Evolutionary conservation across 2,329 filamentous ascomycete genomes (phyloP).

Genomic region (Aspergillus luchuensis): DNA sequence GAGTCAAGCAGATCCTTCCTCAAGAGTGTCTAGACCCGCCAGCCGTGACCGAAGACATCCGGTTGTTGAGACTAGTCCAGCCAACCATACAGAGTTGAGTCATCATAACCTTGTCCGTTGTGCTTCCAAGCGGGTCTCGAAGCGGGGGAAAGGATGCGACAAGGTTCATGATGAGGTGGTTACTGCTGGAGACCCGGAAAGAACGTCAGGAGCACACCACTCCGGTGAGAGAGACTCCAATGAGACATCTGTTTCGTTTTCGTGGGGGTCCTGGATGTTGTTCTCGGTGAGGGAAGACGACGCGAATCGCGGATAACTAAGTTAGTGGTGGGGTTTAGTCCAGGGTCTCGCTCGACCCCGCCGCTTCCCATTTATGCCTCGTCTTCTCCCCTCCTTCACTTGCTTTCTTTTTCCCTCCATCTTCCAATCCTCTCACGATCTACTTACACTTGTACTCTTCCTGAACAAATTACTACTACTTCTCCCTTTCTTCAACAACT

Average conservation of each 20-base stretch:
- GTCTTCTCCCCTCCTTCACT: constrained; percentile 1
- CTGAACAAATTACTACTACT: background rate
- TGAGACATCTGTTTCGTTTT: background rate
- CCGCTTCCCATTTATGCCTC: background rate
- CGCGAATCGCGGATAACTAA: background rate
- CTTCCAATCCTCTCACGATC: background rate
- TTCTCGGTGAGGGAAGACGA: background rate
- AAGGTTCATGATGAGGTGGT: background rate
- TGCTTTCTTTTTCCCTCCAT: background rate
- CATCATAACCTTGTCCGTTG: background rate
- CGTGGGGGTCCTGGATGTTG: background rate
- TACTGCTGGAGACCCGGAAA: background rate
- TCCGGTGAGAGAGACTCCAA: background rate
- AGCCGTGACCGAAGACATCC: background rate
- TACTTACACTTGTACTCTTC: background rate
- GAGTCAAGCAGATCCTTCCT: background rate
- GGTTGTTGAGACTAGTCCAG: background rate
- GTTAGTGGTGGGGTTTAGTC: background rate
- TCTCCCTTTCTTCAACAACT: background rate
- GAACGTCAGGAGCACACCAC: background rate
- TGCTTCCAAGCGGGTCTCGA: background rate
- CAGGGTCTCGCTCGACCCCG: background rate
- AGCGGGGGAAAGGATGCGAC: background rate
- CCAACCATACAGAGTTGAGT: background rate
- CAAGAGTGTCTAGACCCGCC: background rate